Conservation (phyloP, 148 eudicot species). For the Nepenthes mirabilis region DNA sequence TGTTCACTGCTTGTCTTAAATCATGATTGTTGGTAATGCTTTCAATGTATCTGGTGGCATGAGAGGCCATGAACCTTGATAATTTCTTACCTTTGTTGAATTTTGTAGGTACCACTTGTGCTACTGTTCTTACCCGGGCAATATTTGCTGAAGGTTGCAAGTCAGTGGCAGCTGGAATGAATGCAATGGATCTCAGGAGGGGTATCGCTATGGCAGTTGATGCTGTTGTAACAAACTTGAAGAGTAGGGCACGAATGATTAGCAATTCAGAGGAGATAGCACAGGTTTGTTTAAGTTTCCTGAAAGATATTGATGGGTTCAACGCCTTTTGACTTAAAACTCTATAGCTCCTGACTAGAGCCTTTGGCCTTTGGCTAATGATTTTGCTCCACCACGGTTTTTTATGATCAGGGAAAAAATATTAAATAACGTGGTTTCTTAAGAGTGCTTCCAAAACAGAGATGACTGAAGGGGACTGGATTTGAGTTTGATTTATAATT, state of each 20-base stretch:
- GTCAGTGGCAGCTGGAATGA: constrained; percentile 79
- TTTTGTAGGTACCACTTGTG: constrained; percentile 61
- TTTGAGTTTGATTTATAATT: not conserved
- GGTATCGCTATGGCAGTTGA: constrained; percentile 48
- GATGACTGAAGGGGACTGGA: not conserved
- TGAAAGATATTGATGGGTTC: too few relatives aligned
- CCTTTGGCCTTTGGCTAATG: too few relatives aligned
- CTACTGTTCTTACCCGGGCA: constrained; percentile 54
- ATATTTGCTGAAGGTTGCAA: constrained; percentile 63
- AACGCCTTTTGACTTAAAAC: too few relatives aligned
- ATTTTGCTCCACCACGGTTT: too few relatives aligned
- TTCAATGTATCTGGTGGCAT: too few relatives aligned
- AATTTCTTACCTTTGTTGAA: not conserved
- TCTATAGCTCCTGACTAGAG: too few relatives aligned
- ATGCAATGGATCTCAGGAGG: constrained; percentile 62
- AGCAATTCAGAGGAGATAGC: constrained; percentile 93
- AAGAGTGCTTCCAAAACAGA: not conserved
- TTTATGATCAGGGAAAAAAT: too few relatives aligned
- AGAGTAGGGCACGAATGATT: constrained; percentile 84
- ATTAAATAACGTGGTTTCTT: too few relatives aligned
- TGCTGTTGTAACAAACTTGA: constrained; percentile 48
- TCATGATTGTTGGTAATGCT: too few relatives aligned
- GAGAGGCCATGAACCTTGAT: too few relatives aligned
- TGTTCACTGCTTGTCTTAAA: not conserved
- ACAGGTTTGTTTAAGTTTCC: constrained; percentile 27